Conservation (phyloP, 2,329 filamentous ascomycete species). For the Pseudophaeomoniella oleicola region DNA sequence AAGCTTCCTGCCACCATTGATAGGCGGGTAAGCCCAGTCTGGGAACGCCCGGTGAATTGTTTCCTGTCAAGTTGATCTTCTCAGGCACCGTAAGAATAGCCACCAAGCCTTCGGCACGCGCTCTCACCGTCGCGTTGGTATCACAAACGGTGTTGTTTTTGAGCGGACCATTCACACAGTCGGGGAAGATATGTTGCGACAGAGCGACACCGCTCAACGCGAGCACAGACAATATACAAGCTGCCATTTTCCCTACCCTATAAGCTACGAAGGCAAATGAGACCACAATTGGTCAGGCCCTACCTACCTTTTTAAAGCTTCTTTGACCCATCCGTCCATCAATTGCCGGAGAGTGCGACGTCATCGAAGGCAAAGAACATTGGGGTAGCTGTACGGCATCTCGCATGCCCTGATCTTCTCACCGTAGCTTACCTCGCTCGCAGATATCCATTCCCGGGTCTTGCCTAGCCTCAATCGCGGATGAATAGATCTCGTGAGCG, state of each 20-base stretch:
- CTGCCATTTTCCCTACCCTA: neutral
- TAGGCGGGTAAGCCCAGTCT: slow-evolving; percentile 44
- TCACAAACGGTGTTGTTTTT: slow-evolving; percentile 38
- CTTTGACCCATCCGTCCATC: neutral
- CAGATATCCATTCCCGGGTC: too few species aligned
- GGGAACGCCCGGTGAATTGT: slow-evolving; percentile 33
- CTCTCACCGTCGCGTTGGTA: slow-evolving; percentile 20
- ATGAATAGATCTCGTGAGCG: too few species aligned
- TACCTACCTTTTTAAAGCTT: neutral
- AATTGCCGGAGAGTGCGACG: neutral
- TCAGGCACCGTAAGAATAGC: slow-evolving; percentile 36
- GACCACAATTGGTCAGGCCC: neutral
- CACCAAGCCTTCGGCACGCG: slow-evolving; percentile 34
- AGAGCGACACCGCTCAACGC: neutral
- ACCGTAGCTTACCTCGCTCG: neutral
- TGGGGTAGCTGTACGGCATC: too few species aligned
- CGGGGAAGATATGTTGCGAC: slow-evolving; percentile 26
- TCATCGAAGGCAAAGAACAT: neutral
- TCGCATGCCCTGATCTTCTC: neutral
- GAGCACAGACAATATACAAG: neutral
- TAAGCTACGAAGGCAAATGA: neutral
- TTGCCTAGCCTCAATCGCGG: neutral
- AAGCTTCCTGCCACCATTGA: slow-evolving; percentile 40
- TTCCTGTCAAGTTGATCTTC: slow-evolving; percentile 40
- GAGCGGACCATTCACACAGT: slow-evolving; percentile 36